Conservation (phyloP, 1,284 basidiomycete genomes). For the Meripilus lineatus region DNA sequence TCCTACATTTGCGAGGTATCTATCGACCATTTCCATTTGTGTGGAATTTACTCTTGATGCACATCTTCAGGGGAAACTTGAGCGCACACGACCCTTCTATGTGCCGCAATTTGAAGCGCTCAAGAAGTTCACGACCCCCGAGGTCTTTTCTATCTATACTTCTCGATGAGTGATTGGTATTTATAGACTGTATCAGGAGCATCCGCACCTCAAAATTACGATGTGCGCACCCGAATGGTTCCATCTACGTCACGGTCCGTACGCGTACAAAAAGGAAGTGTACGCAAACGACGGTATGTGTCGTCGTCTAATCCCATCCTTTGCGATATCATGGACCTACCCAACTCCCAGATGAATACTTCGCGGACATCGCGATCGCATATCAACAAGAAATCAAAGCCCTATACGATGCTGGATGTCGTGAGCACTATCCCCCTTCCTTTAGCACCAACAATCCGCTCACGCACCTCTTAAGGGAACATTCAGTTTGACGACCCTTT, state of each 20-base stretch:
- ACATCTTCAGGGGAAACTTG: slow-evolving; percentile 49
- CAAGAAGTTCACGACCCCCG: slow-evolving; percentile 47
- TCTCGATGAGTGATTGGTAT: slow-evolving; percentile 8
- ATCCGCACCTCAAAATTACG: slow-evolving; percentile 67
- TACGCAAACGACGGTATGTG: slow-evolving; percentile 55
- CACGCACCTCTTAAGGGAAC: slow-evolving; percentile 34
- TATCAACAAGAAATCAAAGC: slow-evolving; percentile 71
- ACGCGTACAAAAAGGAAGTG: slow-evolving; percentile 54
- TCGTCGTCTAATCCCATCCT: not conserved
- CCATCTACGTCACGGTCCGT: slow-evolving; percentile 65
- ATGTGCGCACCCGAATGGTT: slow-evolving; percentile 76
- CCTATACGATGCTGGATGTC: slow-evolving; percentile 69
- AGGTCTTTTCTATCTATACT: slow-evolving; percentile 30
- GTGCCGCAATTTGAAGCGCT: slow-evolving; percentile 56
- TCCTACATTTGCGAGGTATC: slow-evolving; percentile 49
- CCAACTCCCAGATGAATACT: slow-evolving; percentile 56
- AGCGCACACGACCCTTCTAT: slow-evolving; percentile 58
- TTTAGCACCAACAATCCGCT: too few relatives aligned
- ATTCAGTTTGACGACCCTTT: slow-evolving; percentile 76
- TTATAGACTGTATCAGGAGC: slow-evolving; percentile 38
- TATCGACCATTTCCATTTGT: slow-evolving; percentile 5
- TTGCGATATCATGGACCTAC: slow-evolving; percentile 4
- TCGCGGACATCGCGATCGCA: slow-evolving; percentile 64
- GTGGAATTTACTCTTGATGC: slow-evolving; percentile 1
- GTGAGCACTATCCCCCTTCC: slow-evolving; percentile 32